Evolutionary conservation across 192 early-diverging fungal species (phyloP), one percentile per base, ranked within the genome.

Genomic region (Coemansia furcata): DNA sequence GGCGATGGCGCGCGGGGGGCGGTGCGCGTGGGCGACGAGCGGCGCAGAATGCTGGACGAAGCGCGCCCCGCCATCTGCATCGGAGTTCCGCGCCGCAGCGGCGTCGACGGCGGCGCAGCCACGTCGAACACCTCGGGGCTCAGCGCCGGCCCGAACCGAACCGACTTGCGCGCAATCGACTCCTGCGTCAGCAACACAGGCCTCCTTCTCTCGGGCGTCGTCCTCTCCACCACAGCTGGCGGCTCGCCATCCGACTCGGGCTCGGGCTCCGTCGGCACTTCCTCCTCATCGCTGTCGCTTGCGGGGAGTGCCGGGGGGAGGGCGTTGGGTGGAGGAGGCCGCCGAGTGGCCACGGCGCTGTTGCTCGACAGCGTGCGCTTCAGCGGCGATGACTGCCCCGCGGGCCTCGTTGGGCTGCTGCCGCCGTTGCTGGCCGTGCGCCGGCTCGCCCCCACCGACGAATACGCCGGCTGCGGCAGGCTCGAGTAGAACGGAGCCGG

Each of bases 71-170:
- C 63, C 10, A 77, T 68, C 63, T 67, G 76, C 72, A 83, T 42
- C 29, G 80, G 80, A 36, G 81, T 84, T n/a, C 87, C 87, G 5
- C 86, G 84, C 4, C 78, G 77, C 36, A 88, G 58, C 2, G 87
- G 87, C 14, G 87, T 86, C 3, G 78, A 70, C 4, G 86, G 84
- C 47, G 87, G 87, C 19, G 81, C 78, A 2, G 63, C 29, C n/a
- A 72, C 60, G 46, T 87, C 86, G 65, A 87, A 88, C 65, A 88
- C 54, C 64, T 88, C 87, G 5, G 87, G 87, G n/a, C 84, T 84
- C 17, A 88, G 68, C 12, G 80, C 73, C 8, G 87, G 87, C 29
- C 87, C 87, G 60, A 88, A 88, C 44, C 82, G 66, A 23, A 84
- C 82, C 0, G 71, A 68, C 46, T 76, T 82, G 62, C 77, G 77